Evolutionary conservation across 306 rosid genomes (phyloP), one percentile per base, ranked within the genome.

Genomic region (Pterocarpus macrocarpus): DNA sequence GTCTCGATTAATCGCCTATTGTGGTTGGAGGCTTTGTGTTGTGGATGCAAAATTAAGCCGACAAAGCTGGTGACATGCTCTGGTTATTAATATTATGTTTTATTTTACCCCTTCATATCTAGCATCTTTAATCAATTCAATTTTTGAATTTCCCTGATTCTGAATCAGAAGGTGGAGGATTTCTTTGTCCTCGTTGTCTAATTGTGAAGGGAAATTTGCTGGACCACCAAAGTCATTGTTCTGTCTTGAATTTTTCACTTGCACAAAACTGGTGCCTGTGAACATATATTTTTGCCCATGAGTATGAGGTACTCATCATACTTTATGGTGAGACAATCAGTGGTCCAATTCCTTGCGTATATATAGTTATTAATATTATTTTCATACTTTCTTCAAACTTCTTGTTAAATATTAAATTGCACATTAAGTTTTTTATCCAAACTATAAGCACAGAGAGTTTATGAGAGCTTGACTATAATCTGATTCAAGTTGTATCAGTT

Each of bases 241-340:
- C 35, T 47, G 58, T 74, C 41, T 22, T 58, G 66, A 35, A 17
- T 50, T 44, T 64, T 57, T 64, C 7, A 15, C 39, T 76, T 50
- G 64, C 81, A 64, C 58, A 28, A 44, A 35, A 50, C 14, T 76
- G 73, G 56, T n/a, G n/a, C n/a, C n/a, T n/a, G n/a, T n/a, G n/a
- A 58, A 39, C 30, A 43, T 74, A 74, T 38, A 43, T 59, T 43
- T 30, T 43, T 61, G 79, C 69, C 32, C 28, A 47, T 41, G 30
- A 65, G 13, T 36, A 2, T 35, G 45, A 5, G 4, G 34, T 15
- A 5, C 30, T 58, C 78, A 57, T 58, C 28, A 52, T 52, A 22
- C 28, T 22, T 22, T 22, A 22, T 22, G 28, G 28, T 22, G 28
- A 22, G 28, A 22, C 28, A 22, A 22, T 22, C 28, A 22, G 28